Evolutionary conservation across 495 filamentous ascomycete genomes (phyloP).

Genomic region (Penicillium parvum): DNA sequence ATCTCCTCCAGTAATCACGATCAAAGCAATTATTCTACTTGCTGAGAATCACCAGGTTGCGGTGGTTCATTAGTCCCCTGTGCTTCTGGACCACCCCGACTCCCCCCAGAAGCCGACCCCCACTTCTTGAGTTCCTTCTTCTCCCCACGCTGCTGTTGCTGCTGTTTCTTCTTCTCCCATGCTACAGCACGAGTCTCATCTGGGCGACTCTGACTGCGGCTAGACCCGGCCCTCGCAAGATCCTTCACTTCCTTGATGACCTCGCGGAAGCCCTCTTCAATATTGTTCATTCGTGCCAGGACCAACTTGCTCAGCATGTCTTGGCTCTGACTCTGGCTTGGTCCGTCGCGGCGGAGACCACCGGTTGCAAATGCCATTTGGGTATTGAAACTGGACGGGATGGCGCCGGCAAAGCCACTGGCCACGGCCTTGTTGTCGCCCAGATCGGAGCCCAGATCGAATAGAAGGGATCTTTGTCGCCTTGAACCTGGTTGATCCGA

Average conservation of each 20-base stretch:
- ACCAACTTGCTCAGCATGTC: conserved; percentile 76
- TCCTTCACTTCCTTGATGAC: conserved; percentile 80
- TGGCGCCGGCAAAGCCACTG: conserved; percentile 46
- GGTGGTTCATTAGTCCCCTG: not conserved
- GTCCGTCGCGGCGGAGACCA: conserved; percentile 32
- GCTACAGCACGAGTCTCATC: conserved; percentile 21
- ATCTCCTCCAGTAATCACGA: not conserved
- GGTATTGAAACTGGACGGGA: conserved; percentile 73
- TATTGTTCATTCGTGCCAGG: conserved; percentile 83
- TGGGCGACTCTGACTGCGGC: conserved; percentile 30
- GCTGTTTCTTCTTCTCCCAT: conserved; percentile 29
- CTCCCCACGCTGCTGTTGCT: conserved; percentile 16
- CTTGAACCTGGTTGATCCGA: conserved; percentile 28
- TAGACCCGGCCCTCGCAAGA: conserved; percentile 32
- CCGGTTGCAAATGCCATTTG: conserved; percentile 71
- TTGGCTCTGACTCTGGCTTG: conserved; percentile 49
- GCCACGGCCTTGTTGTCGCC: conserved; percentile 62
- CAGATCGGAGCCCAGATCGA: conserved; percentile 68
- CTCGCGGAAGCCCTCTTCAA: conserved; percentile 81
- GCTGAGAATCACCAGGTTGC: not conserved
- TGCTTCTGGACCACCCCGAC: conserved; percentile 17
- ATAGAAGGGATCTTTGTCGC: conserved; percentile 53
- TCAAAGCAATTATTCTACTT: not conserved
- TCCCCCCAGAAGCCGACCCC: conserved; percentile 17
- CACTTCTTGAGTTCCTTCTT: conserved; percentile 29